A percentile compares a stretch with the other conserved stretches of the same genome.
Evolutionary conservation across 2,329 filamentous ascomycete species (phyloP).

Genomic region (Thelonectria blattea): DNA sequence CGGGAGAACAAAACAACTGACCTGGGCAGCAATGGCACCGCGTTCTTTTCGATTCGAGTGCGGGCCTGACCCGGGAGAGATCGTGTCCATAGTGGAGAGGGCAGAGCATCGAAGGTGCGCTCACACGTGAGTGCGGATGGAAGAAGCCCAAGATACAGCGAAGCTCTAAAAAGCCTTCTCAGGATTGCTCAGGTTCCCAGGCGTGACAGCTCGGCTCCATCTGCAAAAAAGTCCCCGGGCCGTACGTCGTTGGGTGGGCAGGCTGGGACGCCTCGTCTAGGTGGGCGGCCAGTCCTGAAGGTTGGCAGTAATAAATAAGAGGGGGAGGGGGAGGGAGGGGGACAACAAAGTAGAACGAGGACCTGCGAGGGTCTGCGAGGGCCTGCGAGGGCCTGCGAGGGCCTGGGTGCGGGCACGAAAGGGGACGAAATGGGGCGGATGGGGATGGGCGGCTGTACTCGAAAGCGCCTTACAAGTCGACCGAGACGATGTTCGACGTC

Average conservation of each 20-base stretch:
- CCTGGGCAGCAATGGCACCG: slow-evolving; percentile 49
- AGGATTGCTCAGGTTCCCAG: slow-evolving; percentile 25
- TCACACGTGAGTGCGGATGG: slow-evolving; percentile 29
- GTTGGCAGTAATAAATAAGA: slow-evolving; percentile 27
- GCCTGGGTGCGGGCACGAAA: slow-evolving; percentile 15
- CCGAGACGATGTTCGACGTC: slow-evolving; percentile 13
- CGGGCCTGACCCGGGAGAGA: slow-evolving; percentile 43
- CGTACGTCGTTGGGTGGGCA: slow-evolving; percentile 20
- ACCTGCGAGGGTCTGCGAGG: background rate
- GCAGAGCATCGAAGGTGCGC: slow-evolving; percentile 21
- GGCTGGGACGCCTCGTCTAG: slow-evolving; percentile 19
- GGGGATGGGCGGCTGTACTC: slow-evolving; percentile 29
- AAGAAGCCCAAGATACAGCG: slow-evolving; percentile 14
- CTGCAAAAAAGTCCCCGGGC: slow-evolving; percentile 22
- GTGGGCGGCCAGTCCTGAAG: slow-evolving; percentile 22
- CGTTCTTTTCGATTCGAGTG: slow-evolving; percentile 46
- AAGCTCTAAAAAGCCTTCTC: slow-evolving; percentile 36
- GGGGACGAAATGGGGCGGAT: slow-evolving; percentile 22
- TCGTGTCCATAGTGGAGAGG: slow-evolving; percentile 39
- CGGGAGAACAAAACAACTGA: slow-evolving; percentile 29
- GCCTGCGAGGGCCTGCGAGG: slow-evolving; percentile 10
- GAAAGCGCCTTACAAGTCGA: slow-evolving; percentile 24
- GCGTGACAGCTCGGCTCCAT: slow-evolving; percentile 31
- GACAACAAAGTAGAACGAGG: slow-evolving; percentile 27
- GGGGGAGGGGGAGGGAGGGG: slow-evolving; percentile 21